Evolutionary conservation across 1,139 yeast genomes (phyloP).

Genomic region (Blastobotrys apis): DNA sequence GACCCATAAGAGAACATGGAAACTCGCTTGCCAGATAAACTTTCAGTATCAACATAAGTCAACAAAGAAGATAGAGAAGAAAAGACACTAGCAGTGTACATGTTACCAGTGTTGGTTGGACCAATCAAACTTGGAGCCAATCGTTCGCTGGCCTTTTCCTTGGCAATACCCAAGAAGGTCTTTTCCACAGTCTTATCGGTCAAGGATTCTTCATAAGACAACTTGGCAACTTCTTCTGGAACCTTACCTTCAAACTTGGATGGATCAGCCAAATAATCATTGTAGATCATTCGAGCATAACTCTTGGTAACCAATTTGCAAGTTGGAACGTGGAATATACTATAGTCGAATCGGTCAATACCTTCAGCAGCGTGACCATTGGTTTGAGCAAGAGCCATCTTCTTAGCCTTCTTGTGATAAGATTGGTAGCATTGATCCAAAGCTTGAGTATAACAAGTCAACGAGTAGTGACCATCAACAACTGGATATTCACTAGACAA

Average conservation of each 20-base stretch:
- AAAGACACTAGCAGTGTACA: constrained; percentile 95
- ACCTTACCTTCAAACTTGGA: constrained; percentile 42
- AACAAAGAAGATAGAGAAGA: constrained; percentile 80
- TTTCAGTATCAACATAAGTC: constrained; percentile 67
- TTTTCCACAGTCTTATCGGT: constrained; percentile 81
- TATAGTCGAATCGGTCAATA: constrained; percentile 76
- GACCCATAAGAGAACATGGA: constrained; percentile 97
- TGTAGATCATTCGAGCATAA: constrained; percentile 85
- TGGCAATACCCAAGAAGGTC: constrained; percentile 73
- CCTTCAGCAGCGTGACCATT: constrained; percentile 40
- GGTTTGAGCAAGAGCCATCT: constrained; percentile 24
- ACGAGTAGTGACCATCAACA: constrained; percentile 96
- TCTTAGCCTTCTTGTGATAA: constrained; percentile 76
- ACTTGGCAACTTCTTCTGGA: constrained; percentile 60
- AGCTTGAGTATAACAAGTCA: constrained; percentile 91
- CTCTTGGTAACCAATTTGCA: constrained; percentile 93
- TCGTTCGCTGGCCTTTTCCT: constrained; percentile 62
- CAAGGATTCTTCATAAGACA: constrained; percentile 75
- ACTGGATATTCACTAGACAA: constrained; percentile 95
- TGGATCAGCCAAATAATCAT: constrained; percentile 76
- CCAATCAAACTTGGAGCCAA: constrained; percentile 78
- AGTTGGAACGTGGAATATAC: constrained; percentile 97
- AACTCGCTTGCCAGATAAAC: constrained; percentile 76
- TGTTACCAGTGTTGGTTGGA: constrained; percentile 97
- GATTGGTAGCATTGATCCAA: constrained; percentile 79